Evolutionary conservation across 2,329 filamentous ascomycete genomes (phyloP), one percentile per base, ranked within the genome.

Genomic region (Ceratocystiopsis sp.): DNA sequence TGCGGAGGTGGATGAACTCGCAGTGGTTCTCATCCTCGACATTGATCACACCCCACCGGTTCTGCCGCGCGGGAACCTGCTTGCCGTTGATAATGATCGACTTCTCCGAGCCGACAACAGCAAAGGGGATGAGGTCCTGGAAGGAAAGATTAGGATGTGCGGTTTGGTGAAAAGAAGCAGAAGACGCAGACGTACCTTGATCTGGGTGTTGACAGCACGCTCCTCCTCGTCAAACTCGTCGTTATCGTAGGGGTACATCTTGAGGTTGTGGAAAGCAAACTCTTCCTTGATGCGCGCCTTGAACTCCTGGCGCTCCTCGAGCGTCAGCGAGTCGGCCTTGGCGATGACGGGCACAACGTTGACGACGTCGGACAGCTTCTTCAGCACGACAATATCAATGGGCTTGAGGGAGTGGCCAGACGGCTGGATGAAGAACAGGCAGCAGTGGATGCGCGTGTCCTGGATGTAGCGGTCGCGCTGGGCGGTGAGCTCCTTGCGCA

Each of bases 271-370:
- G 81, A 98, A 98, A 46, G 84, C 71, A 62, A 98, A 98, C 65
- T 98, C 91, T 73, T 96, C 91, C 82, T 94, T 95, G 72, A 98
- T 98, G 62, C 82, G 78, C 69, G 95, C 85, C 78, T 98, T 98
- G 78, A 98, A 98, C 41, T 81, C 84, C 60, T 78, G 78, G 55
- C 91, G 81, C 75, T 98, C 91, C 65, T 98, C 89, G 33, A 95
- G 72, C 14, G 91, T 98, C 58, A 98, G 70, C 42, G 86, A 91
- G 63, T 98, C 91, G 46, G 91, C 83, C 75, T 98, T 98, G 64
- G 91, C 91, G 61, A 98, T 96, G 58, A 98, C 89, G 46, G 91
- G 91, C 37, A 98, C 91, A 41, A 98, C 91, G 54, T 98, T 98
- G 69, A 98, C 91, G 41, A 96, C 93, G 66, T 98, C 91, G 46